Percentiles rank a stretch among this genome's conserved stretches.
Conservation (phyloP, 176 grass and related monocot species). For the Chloris gayana region DNA sequence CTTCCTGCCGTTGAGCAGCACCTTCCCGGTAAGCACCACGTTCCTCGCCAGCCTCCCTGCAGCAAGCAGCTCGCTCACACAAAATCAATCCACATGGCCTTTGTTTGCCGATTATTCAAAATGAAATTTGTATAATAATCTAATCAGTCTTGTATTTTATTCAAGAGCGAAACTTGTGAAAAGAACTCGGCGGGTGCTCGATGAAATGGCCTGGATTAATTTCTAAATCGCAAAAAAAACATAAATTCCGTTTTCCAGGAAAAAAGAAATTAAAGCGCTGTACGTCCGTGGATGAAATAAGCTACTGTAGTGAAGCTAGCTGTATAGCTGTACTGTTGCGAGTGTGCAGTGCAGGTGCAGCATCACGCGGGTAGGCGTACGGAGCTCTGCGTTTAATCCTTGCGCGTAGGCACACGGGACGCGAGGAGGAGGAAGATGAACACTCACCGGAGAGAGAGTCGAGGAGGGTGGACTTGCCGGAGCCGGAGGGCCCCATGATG, state of each 20-base stretch:
- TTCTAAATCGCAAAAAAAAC: background rate
- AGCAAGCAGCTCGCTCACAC: background rate
- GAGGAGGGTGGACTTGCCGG: constrained; percentile 98
- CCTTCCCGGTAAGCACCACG: constrained; percentile 82
- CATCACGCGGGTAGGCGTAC: background rate
- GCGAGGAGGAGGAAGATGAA: background rate
- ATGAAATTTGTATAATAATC: background rate
- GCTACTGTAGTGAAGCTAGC: background rate
- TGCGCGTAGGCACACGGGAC: background rate
- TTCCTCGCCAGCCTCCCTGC: constrained; percentile 91
- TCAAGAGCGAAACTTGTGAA: background rate
- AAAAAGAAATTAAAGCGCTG: background rate
- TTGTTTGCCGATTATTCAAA: background rate
- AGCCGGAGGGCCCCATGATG: constrained; percentile 96
- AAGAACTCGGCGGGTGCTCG: background rate
- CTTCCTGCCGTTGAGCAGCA: constrained; percentile 91
- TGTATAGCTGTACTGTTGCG: background rate
- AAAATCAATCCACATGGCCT: background rate
- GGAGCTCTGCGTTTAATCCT: background rate
- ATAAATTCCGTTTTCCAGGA: background rate
- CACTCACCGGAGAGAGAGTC: constrained; percentile 79
- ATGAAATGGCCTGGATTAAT: background rate
- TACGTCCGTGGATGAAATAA: background rate
- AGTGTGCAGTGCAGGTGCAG: background rate
- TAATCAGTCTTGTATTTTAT: constrained; percentile 1